phyloP scores from a whole-genome alignment of 306 rosid genomes.

The Carpinus fangiana region DNA sequence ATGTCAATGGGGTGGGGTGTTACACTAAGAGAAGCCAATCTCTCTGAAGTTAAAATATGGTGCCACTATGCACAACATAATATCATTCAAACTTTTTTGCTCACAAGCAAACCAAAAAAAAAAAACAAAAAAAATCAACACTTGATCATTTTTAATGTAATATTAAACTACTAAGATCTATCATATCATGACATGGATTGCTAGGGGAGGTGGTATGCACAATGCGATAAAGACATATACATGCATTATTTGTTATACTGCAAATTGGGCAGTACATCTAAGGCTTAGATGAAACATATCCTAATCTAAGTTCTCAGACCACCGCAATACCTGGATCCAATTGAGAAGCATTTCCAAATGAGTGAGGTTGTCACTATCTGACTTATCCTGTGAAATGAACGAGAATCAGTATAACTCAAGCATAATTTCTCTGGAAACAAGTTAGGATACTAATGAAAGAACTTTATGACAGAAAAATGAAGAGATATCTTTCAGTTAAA shows the following conservation, averaged over 20 bases:
- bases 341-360: constrained; percentile 71
- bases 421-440: not conserved
- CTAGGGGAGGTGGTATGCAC: not conserved
- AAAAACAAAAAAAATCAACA: too few relatives aligned
- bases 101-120: not conserved
- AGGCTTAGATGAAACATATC: constrained; percentile 8
- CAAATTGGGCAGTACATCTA: not conserved
- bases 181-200: not conserved
- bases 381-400: constrained; percentile 48
- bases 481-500: not conserved
- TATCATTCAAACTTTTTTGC: not conserved
- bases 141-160: not conserved
- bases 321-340: constrained; percentile 78
- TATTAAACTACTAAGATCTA: not conserved
- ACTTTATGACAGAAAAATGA: not conserved
- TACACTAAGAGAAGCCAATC: not conserved
- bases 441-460: not conserved
- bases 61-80: not conserved
- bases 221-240: constrained; percentile 1
- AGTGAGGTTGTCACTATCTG: constrained; percentile 39
- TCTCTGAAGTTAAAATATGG: not conserved
- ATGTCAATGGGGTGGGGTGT: too few relatives aligned
- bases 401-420: constrained; percentile 12
- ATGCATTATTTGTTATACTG: not conserved
- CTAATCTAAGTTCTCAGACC: not conserved